phyloP scores from a whole-genome alignment of 2,329 filamentous ascomycete species.

The Penicillium sp. region DNA sequence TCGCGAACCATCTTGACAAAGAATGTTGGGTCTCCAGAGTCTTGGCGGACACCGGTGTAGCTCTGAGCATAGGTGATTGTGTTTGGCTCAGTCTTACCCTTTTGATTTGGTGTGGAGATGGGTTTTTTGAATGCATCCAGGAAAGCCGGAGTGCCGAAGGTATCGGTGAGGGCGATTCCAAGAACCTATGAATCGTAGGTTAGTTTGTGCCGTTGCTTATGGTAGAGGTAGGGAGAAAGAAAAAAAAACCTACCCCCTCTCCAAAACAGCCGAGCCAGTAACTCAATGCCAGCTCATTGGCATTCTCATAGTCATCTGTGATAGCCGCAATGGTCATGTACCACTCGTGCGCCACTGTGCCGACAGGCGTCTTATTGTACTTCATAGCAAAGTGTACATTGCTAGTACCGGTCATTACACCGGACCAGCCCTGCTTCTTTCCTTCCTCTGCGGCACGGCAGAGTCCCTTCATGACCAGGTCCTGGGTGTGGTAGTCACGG shows the following conservation, averaged over 20 bases:
- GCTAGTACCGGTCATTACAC: constrained; percentile 82
- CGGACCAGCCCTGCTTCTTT: constrained; percentile 61
- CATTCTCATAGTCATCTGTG: constrained; percentile 76
- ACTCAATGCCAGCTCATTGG: constrained; percentile 78
- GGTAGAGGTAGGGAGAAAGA: neutral
- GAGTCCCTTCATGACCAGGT: constrained; percentile 85
- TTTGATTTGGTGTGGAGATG: constrained; percentile 46
- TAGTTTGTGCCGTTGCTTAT: neutral
- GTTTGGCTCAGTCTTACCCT: constrained; percentile 25
- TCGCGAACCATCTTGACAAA: constrained; percentile 76
- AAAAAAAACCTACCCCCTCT: constrained; percentile 54
- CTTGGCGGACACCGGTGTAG: constrained; percentile 82
- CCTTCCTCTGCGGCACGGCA: constrained; percentile 72
- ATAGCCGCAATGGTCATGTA: constrained; percentile 98
- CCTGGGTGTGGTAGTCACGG: constrained; percentile 92
- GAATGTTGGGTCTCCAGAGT: constrained; percentile 79
- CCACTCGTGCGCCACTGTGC: constrained; percentile 96
- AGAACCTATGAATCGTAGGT: constrained; percentile 55
- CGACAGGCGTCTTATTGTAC: constrained; percentile 78
- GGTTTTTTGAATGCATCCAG: constrained; percentile 77
- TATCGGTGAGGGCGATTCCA: constrained; percentile 89
- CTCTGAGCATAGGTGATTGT: constrained; percentile 72
- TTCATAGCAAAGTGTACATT: constrained; percentile 98
- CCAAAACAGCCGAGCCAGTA: constrained; percentile 95
- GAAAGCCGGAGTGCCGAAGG: constrained; percentile 89